Base-by-base conservation (phyloP, 2,329 filamentous ascomycete species). In the Colletotrichum sp. region DNA sequence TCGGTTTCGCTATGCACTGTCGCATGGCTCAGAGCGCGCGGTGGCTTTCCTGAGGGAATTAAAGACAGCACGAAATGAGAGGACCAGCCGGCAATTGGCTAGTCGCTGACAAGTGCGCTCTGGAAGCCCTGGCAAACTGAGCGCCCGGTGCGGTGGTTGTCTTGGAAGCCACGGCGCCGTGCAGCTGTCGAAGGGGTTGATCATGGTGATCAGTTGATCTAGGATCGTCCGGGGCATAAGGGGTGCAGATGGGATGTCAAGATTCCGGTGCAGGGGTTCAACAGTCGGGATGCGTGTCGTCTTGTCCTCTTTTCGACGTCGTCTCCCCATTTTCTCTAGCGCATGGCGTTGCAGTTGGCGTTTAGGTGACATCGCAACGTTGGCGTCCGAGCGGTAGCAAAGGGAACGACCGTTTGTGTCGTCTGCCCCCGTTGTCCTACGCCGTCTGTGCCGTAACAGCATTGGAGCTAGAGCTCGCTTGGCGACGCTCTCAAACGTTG, bases 401-500 rank as follows among this genome's bases (percentile, higher is more conserved):
- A 22, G 34, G 32, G n/a, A 32, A 66, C 36, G 61, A 59, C 61
- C 30, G 15, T 28, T 66, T 64, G 39, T 11, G 28, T 30, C 32
- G 25, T 64, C 68, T 60, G 9, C 55, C 27, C 27, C 8, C 22
- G 22, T 28, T 59, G 27, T 63, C 8, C 19, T 36, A 22, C 27
- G 27, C 60, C n/a, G 28, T 64, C 34, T 25, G 63, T 28, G 69
- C 44, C 61, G 52, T 25, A n/a, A 72, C 34, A 30, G 65, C 22
- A 64, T 61, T 44, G 61, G 61, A 48, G 25, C 22, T 66, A 66
- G 27, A 57, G 39, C 34, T 63, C 52, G 57, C 39, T 59, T 63
- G 34, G 64, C 69, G 69, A 73, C 44, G 57, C 73, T 75, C 73
- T 75, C 69, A 72, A 72, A 75, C 73, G 57, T 66, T 48, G 64